Evolutionary conservation across 768 basidiomycete species (phyloP).

Genomic region (Termitomyces sp.): DNA sequence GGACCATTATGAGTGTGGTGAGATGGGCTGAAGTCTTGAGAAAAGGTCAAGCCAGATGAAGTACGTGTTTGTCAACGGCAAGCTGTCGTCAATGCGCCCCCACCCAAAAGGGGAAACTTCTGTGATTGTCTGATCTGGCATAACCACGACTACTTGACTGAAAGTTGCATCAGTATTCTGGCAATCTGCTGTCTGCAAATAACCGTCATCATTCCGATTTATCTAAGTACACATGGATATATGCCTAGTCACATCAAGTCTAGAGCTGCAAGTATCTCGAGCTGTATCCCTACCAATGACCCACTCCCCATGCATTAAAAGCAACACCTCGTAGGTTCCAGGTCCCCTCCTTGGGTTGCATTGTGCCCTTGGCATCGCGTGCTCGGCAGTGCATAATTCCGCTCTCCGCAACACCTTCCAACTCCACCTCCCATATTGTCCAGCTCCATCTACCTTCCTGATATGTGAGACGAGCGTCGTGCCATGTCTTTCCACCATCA

Average conservation of each 20-base stretch:
- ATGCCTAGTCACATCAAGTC: too few species aligned
- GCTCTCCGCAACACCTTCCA: slow-evolving; percentile 27
- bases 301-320: slow-evolving; percentile 43
- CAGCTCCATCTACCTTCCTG: slow-evolving; percentile 68
- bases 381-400: slow-evolving; percentile 47
- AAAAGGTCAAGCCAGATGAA: not conserved
- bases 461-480: slow-evolving; percentile 45
- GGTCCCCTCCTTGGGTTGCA: slow-evolving; percentile 41
- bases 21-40: not conserved
- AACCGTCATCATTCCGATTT: not conserved
- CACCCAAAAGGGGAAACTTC: not conserved
- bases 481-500: slow-evolving; percentile 50
- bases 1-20: slow-evolving; percentile 32
- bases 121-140: not conserved
- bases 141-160: too few species aligned
- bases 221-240: not conserved
- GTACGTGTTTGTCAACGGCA: not conserved
- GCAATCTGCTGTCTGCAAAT: not conserved
- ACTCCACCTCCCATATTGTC: slow-evolving; percentile 59
- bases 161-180: too few species aligned
- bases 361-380: slow-evolving; percentile 38
- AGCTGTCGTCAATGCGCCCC: not conserved
- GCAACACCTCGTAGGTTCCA: slow-evolving; percentile 73
- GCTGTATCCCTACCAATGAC: not conserved
- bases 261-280: not conserved